These are phyloP conservation scores for Thalassiosira mediterranea DNA, from an alignment of 352 stramenopile species.

Conservation along the genomic window DNA sequence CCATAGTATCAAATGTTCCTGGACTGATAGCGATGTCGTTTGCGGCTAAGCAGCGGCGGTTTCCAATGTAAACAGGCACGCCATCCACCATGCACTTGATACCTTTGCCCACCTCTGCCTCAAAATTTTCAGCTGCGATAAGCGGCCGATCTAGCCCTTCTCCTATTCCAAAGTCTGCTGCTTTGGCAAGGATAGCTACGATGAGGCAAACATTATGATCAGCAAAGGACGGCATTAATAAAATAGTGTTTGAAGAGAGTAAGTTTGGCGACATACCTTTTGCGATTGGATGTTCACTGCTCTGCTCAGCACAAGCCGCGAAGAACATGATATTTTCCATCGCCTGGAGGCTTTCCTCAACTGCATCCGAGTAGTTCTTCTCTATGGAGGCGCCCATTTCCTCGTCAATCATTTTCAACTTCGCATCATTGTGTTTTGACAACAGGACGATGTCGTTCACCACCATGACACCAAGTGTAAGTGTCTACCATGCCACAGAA, in stretches of 20 bases:
- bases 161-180: constrained; percentile 46
- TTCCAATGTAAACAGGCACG: constrained; percentile 90
- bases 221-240: not conserved
- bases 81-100: constrained; percentile 65
- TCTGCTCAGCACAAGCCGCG: constrained; percentile 90
- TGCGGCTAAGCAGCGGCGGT: constrained; percentile 88
- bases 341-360: constrained; percentile 20
- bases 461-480: constrained; percentile 57
- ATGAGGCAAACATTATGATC: constrained; percentile 1
- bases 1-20: constrained; percentile 74
- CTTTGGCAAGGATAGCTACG: constrained; percentile 54
- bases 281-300: constrained; percentile 93
- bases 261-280: constrained; percentile 84
- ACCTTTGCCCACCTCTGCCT: constrained; percentile 55
- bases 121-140: constrained; percentile 40
- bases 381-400: too few species aligned
- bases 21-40: constrained; percentile 65
- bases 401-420: not conserved
- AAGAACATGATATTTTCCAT: constrained; percentile 74
- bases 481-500: constrained; percentile 2
- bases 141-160: constrained; percentile 35
- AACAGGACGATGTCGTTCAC: constrained; percentile 68
- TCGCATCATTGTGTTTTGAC: constrained; percentile 32
- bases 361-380: too few species aligned
- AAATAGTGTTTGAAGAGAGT: not conserved